Evolutionary conservation across 371 early-diverging fungal species (phyloP).

Genomic region (Sporodiniella umbellata): DNA sequence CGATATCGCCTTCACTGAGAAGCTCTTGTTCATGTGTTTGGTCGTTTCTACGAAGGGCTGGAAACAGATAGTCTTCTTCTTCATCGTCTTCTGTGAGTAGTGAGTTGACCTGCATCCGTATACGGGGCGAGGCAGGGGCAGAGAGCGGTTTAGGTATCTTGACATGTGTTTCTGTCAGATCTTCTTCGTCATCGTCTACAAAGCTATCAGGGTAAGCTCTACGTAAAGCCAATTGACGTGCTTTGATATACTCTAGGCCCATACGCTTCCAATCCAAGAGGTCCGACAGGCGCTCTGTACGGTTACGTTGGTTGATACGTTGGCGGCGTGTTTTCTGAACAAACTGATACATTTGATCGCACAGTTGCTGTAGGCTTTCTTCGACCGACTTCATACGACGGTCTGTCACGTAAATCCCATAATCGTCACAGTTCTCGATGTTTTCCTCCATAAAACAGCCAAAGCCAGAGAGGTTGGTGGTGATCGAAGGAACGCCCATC

Average conservation of each 20-base stretch:
- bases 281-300: constrained; percentile 92
- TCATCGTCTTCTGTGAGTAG: constrained; percentile 31
- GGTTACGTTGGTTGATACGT: constrained; percentile 96
- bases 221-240: constrained; percentile 90
- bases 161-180: constrained; percentile 23
- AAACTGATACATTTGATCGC: constrained; percentile 87
- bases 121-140: constrained; percentile 72
- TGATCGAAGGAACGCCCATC: constrained; percentile 96
- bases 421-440: constrained; percentile 89
- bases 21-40: constrained; percentile 37
- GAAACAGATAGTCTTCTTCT: constrained; percentile 34
- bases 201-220: constrained; percentile 89
- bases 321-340: constrained; percentile 93
- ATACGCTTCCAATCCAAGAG: constrained; percentile 97
- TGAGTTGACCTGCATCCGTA: constrained; percentile 30
- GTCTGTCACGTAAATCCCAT: constrained; percentile 96
- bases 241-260: constrained; percentile 96
- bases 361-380: constrained; percentile 88
- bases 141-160: constrained; percentile 81
- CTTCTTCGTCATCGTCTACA: constrained; percentile 51
- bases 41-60: constrained; percentile 22
- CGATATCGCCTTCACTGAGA: constrained; percentile 49
- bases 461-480: constrained; percentile 92
- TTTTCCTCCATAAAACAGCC: constrained; percentile 98
- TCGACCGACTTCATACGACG: constrained; percentile 91